Base-by-base conservation (phyloP, 1,284 basidiomycete species). In the Tranzscheliella williamsii region DNA sequence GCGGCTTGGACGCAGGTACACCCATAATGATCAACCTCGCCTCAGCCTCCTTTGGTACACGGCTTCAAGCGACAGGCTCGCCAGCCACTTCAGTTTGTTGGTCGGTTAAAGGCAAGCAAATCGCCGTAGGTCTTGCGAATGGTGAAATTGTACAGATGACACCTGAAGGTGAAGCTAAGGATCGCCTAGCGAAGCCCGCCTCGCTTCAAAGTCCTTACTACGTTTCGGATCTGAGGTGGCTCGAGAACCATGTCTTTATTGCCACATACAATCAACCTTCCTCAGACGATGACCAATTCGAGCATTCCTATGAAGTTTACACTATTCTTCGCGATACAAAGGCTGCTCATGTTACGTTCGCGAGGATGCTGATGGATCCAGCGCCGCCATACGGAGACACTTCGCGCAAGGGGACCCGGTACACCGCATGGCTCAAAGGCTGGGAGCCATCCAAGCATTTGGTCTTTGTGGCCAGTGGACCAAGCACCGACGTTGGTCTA, bases 91-190 rank as follows among this genome's bases (percentile, higher is more conserved):
- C 57, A 87, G 86, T 86, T 5, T 84, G 85, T 17, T 91, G 90
- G 89, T 91, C 90, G 2, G 86, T 88, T 2, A 90, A 89, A 73
- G 90, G 89, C 35, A 91, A 90, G 74, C 89, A 90, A 58, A 78
- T 91, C 24, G 89, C 87, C 0, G 82, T 90, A 31, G 90, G 87
- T 23, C 78, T 89, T 13, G 82, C 83, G 49, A 82, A 81, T 16
- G 89, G 90, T 4, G 85, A 87, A 47, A 85, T 91, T 24, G 74
- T 87, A 31, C 86, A 88, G 2, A 88, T 85, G 72, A 82, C 83
- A 29, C 83, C 86, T 16, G 81, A 81, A 5, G 84, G 85, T 73
- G 72, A 81, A 5, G 80, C 81, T 8, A 85, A 88, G 69, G 84
- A 82, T 39, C 82, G 84, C 49, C 81, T 89, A 32, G 80, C 82